A percentile compares a stretch with the other conserved stretches of the same genome.
phyloP scores from a whole-genome alignment of 495 filamentous ascomycete species.

The Penicillium daleae region DNA sequence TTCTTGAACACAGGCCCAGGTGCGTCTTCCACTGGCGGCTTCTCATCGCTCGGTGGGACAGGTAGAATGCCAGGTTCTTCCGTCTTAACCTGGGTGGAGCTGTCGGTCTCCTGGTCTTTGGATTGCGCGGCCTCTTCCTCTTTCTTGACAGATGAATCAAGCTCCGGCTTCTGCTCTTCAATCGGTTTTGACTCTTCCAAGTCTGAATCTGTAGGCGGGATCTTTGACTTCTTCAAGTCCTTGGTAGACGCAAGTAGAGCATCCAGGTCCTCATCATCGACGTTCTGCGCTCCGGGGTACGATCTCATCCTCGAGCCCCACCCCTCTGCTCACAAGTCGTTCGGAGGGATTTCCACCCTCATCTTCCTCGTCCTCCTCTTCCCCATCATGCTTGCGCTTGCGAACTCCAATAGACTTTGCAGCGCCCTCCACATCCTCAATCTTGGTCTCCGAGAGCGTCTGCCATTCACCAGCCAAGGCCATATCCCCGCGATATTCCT shows the following conservation, averaged over 20 bases:
- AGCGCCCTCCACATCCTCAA: constrained; percentile 49
- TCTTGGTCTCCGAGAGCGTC: constrained; percentile 60
- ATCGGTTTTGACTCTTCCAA: background rate
- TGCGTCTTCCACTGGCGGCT: constrained; percentile 33
- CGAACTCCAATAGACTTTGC: constrained; percentile 54
- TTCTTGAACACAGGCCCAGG: constrained; percentile 82
- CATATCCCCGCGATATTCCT: constrained; percentile 76
- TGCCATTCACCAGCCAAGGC: constrained; percentile 93
- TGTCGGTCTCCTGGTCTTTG: constrained; percentile 7
- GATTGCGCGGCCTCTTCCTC: constrained; percentile 19
- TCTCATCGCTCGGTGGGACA: constrained; percentile 19
- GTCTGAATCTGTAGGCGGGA: constrained; percentile 12
- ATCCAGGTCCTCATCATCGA: constrained; percentile 65
- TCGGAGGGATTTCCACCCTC: constrained; percentile 66
- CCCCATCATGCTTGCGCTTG: constrained; percentile 68
- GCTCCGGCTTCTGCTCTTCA: constrained; percentile 11
- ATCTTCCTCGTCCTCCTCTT: constrained; percentile 58
- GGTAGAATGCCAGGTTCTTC: constrained; percentile 33
- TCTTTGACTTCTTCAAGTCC: constrained; percentile 48
- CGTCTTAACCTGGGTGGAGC: constrained; percentile 23
- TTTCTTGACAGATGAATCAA: constrained; percentile 16
- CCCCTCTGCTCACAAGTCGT: constrained; percentile 61
- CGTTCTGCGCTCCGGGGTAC: constrained; percentile 62
- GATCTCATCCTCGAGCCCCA: constrained; percentile 75
- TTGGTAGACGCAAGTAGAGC: constrained; percentile 62